Evolutionary conservation across 2,329 filamentous ascomycete genomes (phyloP).

Genomic region (Septoria linicola): DNA sequence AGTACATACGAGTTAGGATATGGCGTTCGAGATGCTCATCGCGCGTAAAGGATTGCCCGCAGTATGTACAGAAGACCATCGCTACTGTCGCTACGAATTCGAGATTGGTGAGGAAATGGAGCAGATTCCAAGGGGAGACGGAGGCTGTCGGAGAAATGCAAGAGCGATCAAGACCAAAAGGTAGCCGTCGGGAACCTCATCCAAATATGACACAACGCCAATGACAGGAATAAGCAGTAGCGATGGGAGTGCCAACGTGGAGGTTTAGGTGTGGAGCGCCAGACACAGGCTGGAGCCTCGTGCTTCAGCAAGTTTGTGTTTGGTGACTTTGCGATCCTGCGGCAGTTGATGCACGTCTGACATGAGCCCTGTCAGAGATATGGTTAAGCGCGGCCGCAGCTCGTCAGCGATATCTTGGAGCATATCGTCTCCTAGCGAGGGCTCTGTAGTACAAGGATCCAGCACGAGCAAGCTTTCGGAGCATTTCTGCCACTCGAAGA

Average conservation of each 20-base stretch:
- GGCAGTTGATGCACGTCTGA: slow-evolving; percentile 31
- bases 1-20: slow-evolving; percentile 51
- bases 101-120: neutral
- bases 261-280: slow-evolving; percentile 10
- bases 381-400: slow-evolving; percentile 14
- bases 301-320: slow-evolving; percentile 24
- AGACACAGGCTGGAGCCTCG: slow-evolving; percentile 26
- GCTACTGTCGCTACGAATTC: slow-evolving; percentile 8
- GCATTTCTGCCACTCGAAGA: slow-evolving; percentile 19
- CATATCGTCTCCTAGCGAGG: slow-evolving; percentile 24
- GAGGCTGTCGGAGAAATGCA: slow-evolving; percentile 24
- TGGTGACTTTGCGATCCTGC: slow-evolving; percentile 23
- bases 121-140: slow-evolving; percentile 4
- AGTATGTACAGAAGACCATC: slow-evolving; percentile 57
- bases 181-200: slow-evolving; percentile 16
- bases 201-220: slow-evolving; percentile 22
- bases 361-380: slow-evolving; percentile 21
- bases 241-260: slow-evolving; percentile 8
- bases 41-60: slow-evolving; percentile 53
- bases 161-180: slow-evolving; percentile 17
- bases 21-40: slow-evolving; percentile 55
- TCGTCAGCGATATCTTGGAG: slow-evolving; percentile 31
- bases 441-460: slow-evolving; percentile 20
- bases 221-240: slow-evolving; percentile 21
- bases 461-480: slow-evolving; percentile 18